Evolutionary conservation across 768 basidiomycete species (phyloP).

Genomic region (Phylloporus sp.): DNA sequence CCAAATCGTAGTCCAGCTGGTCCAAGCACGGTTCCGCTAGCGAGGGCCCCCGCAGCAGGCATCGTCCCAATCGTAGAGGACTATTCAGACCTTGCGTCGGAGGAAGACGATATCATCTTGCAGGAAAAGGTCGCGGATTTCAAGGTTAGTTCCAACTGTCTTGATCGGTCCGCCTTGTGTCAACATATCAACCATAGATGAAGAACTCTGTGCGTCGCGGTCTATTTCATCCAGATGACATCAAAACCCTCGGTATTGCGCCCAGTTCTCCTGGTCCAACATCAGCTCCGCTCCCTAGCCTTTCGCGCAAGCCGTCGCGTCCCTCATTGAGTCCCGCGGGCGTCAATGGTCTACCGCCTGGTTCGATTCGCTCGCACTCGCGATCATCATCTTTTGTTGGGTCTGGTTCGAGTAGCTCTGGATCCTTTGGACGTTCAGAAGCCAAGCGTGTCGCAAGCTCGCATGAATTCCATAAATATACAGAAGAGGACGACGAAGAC

Average conservation of each 20-base stretch:
- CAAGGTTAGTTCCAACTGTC: constrained; percentile 45
- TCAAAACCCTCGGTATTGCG: constrained; percentile 65
- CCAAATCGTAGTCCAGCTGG: constrained; percentile 66
- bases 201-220: constrained; percentile 69
- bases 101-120: constrained; percentile 66
- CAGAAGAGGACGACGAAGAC: constrained; percentile 86
- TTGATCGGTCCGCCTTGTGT: not conserved
- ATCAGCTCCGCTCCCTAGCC: constrained; percentile 61
- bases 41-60: constrained; percentile 55
- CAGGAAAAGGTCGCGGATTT: constrained; percentile 81
- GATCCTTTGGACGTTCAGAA: constrained; percentile 65
- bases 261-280: constrained; percentile 51
- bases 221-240: constrained; percentile 85
- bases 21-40: constrained; percentile 46
- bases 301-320: constrained; percentile 50
- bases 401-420: constrained; percentile 35
- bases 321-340: constrained; percentile 46
- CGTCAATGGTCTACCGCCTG: constrained; percentile 20
- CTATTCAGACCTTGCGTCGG: constrained; percentile 82
- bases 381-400: constrained; percentile 55
- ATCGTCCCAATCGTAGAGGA: constrained; percentile 79
- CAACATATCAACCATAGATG: constrained; percentile 37
- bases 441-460: constrained; percentile 50
- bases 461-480: constrained; percentile 76
- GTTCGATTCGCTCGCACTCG: constrained; percentile 42